Conservation (phyloP, 1,139 yeast genomes). For the Scheffersomyces insectosa region DNA sequence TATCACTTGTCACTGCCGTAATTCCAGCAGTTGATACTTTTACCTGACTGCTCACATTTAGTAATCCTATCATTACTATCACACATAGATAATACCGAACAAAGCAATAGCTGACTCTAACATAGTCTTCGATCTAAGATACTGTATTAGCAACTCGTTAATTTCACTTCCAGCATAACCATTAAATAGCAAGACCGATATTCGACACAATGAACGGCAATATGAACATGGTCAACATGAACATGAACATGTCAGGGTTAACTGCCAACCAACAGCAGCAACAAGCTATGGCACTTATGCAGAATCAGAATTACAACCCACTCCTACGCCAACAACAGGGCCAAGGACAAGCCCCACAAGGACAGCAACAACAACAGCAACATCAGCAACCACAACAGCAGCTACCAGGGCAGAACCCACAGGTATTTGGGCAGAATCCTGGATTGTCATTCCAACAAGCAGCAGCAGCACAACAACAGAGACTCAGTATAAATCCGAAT, state of each 20-base stretch:
- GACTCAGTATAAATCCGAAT: not conserved
- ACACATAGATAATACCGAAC: no score
- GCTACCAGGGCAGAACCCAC: slow-evolving; percentile 5
- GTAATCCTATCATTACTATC: no score
- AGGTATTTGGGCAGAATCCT: slow-evolving; percentile 9
- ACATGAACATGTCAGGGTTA: slow-evolving; percentile 12
- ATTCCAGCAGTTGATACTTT: no score
- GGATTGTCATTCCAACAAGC: slow-evolving; percentile 3
- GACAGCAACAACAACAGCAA: slow-evolving; percentile 9
- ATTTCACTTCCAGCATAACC: no score
- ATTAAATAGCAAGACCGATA: no score
- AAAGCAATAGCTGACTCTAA: no score
- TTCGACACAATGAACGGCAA: slow-evolving; percentile 12
- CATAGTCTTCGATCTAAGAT: no score
- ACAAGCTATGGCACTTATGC: slow-evolving; percentile 9
- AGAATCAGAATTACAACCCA: slow-evolving; percentile 9
- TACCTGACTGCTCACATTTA: no score
- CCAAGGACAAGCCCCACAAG: slow-evolving; percentile 10
- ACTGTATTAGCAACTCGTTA: no score
- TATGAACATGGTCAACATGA: slow-evolving; percentile 15
- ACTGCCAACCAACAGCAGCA: slow-evolving; percentile 8
- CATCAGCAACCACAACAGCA: slow-evolving; percentile 8
- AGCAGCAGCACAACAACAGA: not conserved
- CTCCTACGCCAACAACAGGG: slow-evolving; percentile 2
- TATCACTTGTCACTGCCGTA: no score